Percentiles rank a stretch among this genome's conserved stretches.
Conservation (phyloP, 2,329 filamentous ascomycete genomes). For the Colletotrichum sp. region DNA sequence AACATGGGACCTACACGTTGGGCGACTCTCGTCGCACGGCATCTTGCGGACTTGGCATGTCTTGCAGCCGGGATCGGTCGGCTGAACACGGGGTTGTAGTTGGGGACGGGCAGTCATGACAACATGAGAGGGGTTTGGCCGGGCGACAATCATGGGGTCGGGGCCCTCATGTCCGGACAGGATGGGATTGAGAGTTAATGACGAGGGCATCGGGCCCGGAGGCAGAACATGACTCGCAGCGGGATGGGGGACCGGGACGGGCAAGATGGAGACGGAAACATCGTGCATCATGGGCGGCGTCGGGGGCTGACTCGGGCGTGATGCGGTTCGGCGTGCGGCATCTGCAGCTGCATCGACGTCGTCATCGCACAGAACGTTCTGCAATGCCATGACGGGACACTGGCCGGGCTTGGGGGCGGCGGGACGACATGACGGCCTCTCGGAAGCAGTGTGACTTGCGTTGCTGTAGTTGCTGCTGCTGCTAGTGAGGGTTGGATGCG, state of each 20-base stretch:
- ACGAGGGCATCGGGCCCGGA: background rate
- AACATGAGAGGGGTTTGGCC: constrained; percentile 17
- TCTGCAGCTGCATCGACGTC: background rate
- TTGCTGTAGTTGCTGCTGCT: background rate
- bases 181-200: background rate
- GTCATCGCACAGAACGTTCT: constrained; percentile 18
- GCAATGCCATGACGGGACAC: constrained; percentile 18
- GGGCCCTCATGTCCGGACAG: background rate
- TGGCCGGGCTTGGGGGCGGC: constrained; percentile 2
- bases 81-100: constrained; percentile 3
- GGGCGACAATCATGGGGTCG: background rate
- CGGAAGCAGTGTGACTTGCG: background rate
- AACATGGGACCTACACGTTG: constrained; percentile 4
- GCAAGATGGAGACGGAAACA: background rate
- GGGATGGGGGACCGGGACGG: background rate
- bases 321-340: background rate
- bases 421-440: background rate
- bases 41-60: constrained; percentile 20
- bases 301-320: constrained; percentile 15
- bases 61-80: constrained; percentile 12
- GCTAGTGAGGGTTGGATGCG: background rate
- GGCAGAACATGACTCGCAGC: background rate
- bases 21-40: constrained; percentile 18
- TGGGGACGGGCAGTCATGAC: constrained; percentile 18
- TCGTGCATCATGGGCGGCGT: constrained; percentile 14